A percentile compares a stretch with the other conserved stretches of the same genome.
Conservation (phyloP, 2,329 filamentous ascomycete species). For the Botrytis elliptica region DNA sequence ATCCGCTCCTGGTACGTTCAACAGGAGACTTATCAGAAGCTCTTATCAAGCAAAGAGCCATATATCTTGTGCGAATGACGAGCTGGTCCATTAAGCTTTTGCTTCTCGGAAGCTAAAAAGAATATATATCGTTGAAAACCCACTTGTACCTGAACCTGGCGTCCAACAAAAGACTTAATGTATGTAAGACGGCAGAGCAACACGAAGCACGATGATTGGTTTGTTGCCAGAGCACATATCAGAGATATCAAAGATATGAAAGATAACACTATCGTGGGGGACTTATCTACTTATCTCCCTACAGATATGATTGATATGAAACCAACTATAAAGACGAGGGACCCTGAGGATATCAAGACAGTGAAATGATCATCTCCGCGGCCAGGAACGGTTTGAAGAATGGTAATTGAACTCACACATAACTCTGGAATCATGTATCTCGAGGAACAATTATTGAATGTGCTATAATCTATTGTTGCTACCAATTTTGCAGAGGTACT, state of each 20-base stretch:
- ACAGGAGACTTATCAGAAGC: not conserved
- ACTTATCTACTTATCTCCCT: not conserved
- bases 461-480: not conserved
- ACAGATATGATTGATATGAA: not conserved
- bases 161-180: not conserved
- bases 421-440: not conserved
- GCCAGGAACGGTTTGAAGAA: not conserved
- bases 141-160: not conserved
- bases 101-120: not conserved
- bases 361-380: slow-evolving; percentile 12
- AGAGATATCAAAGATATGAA: slow-evolving; percentile 10
- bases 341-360: not conserved
- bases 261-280: slow-evolving; percentile 7
- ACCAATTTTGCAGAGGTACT: no score
- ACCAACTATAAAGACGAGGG: slow-evolving; percentile 3
- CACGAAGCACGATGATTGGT: not conserved
- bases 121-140: not conserved
- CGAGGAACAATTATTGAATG: not conserved
- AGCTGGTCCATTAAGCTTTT: not conserved
- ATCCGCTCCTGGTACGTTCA: no score
- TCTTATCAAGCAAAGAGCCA: not conserved
- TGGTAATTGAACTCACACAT: not conserved
- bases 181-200: not conserved
- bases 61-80: not conserved
- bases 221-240: not conserved